Conservation (phyloP, 2,329 filamentous ascomycete species). For the Ascochyta pisi region DNA sequence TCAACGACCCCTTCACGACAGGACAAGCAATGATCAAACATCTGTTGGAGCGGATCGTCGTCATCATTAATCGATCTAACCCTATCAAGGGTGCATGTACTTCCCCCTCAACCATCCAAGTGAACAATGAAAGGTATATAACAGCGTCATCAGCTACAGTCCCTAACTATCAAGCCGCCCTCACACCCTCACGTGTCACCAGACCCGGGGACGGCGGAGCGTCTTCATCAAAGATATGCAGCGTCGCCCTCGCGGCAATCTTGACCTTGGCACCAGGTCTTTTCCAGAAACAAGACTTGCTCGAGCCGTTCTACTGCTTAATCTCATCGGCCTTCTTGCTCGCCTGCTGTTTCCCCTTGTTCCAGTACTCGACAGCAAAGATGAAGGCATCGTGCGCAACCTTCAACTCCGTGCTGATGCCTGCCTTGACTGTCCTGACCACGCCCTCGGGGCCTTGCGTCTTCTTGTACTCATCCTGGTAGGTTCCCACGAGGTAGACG, state of each 20-base stretch:
- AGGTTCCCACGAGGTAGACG: conserved; percentile 47
- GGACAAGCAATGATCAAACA: neutral
- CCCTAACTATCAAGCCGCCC: neutral
- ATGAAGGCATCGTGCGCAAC: conserved; percentile 44
- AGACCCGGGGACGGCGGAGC: neutral
- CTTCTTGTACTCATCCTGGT: conserved; percentile 50
- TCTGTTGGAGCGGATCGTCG: neutral
- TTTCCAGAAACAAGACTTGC: neutral
- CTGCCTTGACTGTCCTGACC: conserved; percentile 46
- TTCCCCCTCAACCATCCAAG: neutral
- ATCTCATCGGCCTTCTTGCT: conserved; percentile 45
- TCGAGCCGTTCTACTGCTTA: conserved; percentile 36
- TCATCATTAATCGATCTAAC: conserved; percentile 17
- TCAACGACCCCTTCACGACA: neutral
- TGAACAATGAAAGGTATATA: conserved; percentile 25
- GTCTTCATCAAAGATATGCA: conserved; percentile 3
- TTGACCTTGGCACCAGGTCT: neutral
- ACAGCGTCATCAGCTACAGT: neutral
- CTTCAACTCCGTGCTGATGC: conserved; percentile 50
- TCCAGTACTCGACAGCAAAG: conserved; percentile 40
- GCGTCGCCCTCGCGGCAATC: neutral
- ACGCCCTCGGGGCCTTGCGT: conserved; percentile 45
- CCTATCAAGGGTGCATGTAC: conserved; percentile 5
- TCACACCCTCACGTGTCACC: neutral
- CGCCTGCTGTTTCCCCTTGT: conserved; percentile 43